These are phyloP conservation scores for Pseudogymnoascus sp. DNA, from an alignment of 2,329 filamentous ascomycete species.

Conservation along the genomic window DNA sequence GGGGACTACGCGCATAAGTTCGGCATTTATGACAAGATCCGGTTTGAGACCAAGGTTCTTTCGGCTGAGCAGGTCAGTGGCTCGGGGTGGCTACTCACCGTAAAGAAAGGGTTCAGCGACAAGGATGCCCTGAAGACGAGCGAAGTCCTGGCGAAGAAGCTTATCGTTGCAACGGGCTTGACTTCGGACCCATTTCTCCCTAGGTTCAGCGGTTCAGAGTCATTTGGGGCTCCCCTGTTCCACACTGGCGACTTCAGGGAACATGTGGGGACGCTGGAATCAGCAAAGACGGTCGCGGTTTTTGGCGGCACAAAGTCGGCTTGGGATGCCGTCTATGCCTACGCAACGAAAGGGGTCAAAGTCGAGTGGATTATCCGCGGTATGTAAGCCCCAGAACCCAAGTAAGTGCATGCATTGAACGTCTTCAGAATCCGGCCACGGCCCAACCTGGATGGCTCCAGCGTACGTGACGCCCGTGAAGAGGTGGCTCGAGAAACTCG, in stretches of 20 bases:
- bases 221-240: slow-evolving; percentile 41
- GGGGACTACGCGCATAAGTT: slow-evolving; percentile 47
- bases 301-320: slow-evolving; percentile 59
- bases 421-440: slow-evolving; percentile 40
- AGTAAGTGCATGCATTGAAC: not conserved
- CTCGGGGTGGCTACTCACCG: slow-evolving; percentile 38
- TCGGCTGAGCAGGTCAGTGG: slow-evolving; percentile 36
- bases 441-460: slow-evolving; percentile 52
- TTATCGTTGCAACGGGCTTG: slow-evolving; percentile 50
- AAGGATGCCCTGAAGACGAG: slow-evolving; percentile 15
- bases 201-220: slow-evolving; percentile 38
- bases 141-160: slow-evolving; percentile 34
- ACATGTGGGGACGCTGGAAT: slow-evolving; percentile 34
- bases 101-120: slow-evolving; percentile 16
- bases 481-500: slow-evolving; percentile 60
- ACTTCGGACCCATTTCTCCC: slow-evolving; percentile 46
- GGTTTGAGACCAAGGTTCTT: slow-evolving; percentile 43
- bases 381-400: slow-evolving; percentile 18
- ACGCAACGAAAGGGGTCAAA: slow-evolving; percentile 45
- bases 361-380: slow-evolving; percentile 56
- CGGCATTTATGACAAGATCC: slow-evolving; percentile 40
- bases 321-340: slow-evolving; percentile 58
- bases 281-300: slow-evolving; percentile 43
- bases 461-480: slow-evolving; percentile 61
- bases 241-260: slow-evolving; percentile 42